Conservation (phyloP, 2,329 filamentous ascomycete species). For the Sporothrix pseudoabietina region DNA sequence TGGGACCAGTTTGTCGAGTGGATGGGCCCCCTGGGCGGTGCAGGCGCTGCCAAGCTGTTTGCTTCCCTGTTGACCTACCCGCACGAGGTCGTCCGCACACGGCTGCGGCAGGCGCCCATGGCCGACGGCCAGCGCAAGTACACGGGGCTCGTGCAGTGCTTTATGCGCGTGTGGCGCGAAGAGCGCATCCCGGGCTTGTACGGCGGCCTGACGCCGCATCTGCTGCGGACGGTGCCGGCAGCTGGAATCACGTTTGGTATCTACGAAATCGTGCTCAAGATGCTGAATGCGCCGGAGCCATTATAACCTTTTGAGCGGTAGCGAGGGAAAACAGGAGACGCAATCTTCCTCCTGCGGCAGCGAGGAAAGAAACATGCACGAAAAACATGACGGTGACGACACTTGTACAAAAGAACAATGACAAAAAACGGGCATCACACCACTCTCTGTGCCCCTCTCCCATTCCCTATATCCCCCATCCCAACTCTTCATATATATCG, state of each 20-base stretch:
- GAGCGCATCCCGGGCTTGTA: slow-evolving; percentile 86
- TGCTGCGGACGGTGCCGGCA: slow-evolving; percentile 86
- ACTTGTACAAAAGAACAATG: not conserved
- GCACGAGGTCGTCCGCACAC: slow-evolving; percentile 86
- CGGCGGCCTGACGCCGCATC: slow-evolving; percentile 86
- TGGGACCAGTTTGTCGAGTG: slow-evolving; percentile 78
- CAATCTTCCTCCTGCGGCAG: not conserved
- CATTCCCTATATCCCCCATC: not conserved
- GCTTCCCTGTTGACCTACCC: slow-evolving; percentile 87
- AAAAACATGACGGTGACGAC: slow-evolving; percentile 21
- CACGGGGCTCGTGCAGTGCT: slow-evolving; percentile 84
- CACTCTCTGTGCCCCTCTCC: not conserved
- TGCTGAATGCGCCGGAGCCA: slow-evolving; percentile 32
- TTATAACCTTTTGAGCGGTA: not conserved
- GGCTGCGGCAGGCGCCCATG: slow-evolving; percentile 81
- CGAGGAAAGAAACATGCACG: not conserved
- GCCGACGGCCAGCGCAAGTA: slow-evolving; percentile 76
- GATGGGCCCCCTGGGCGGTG: slow-evolving; percentile 76
- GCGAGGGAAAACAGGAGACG: no score
- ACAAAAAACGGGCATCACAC: not conserved
- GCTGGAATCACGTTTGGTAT: slow-evolving; percentile 97
- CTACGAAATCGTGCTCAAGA: slow-evolving; percentile 54
- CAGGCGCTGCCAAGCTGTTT: slow-evolving; percentile 81
- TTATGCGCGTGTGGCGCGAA: slow-evolving; percentile 82
- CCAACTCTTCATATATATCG: not conserved